Evolutionary conservation across 495 filamentous ascomycete species (phyloP).

Genomic region (Lasiosphaeria hispida): DNA sequence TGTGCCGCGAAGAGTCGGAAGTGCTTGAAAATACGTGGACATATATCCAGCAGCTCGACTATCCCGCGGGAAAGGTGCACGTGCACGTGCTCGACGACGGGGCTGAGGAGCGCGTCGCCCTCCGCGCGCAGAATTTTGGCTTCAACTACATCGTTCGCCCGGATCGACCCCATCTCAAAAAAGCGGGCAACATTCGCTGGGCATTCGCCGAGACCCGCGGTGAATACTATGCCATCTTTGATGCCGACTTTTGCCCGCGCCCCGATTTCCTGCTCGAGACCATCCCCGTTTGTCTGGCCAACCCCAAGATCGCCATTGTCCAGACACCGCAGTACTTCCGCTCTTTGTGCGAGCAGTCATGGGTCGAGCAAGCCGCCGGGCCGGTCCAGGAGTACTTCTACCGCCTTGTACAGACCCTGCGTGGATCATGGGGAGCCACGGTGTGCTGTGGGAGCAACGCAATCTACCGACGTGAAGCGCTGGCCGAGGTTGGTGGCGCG

Average conservation of each 20-base stretch:
- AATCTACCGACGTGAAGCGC: constrained; percentile 25
- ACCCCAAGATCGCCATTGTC: constrained; percentile 32
- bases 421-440: constrained; percentile 23
- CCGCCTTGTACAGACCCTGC: constrained; percentile 31
- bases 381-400: constrained; percentile 36
- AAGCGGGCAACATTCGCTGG: constrained; percentile 34
- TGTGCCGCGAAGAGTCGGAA: constrained; percentile 31
- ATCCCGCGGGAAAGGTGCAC: constrained; percentile 22
- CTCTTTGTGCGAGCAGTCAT: constrained; percentile 29
- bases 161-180: constrained; percentile 31
- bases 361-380: constrained; percentile 34
- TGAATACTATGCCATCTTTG: constrained; percentile 33
- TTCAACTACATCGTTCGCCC: constrained; percentile 33
- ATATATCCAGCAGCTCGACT: constrained; percentile 29
- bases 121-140: constrained; percentile 21
- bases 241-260: constrained; percentile 34
- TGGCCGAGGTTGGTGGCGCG: constrained; percentile 28
- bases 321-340: constrained; percentile 33
- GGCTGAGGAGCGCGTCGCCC: constrained; percentile 12
- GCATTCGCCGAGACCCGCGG: constrained; percentile 26
- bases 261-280: constrained; percentile 30
- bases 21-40: constrained; percentile 34
- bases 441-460: constrained; percentile 24
- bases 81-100: constrained; percentile 32
- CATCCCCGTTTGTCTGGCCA: constrained; percentile 28